Base-by-base conservation (phyloP, 2,329 filamentous ascomycete species). In the Calonectria hongkongensis region DNA sequence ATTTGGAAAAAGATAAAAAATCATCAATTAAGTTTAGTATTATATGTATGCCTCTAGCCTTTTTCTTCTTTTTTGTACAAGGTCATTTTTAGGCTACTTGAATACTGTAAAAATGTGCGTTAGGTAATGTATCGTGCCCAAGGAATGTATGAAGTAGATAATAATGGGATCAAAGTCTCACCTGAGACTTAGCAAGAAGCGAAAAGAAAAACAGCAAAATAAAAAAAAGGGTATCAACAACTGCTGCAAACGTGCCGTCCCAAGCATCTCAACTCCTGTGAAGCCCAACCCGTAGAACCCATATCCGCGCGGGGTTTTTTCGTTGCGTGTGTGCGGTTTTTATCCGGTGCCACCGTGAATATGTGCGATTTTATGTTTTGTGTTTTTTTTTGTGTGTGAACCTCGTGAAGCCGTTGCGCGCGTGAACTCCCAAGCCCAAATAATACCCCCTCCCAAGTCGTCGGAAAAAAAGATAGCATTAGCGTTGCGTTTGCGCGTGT, bases 151-250 rank as follows among this genome's bases (percentile, higher is more conserved):
- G 33, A 47, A 56, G 36, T 13, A 63, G 30, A 27, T 15, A 58
- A 58, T 33, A 62, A 21, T 21, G 21, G 21, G 6, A 7, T 33
- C 12, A 8, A 28, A 16, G 16, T 47, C 58, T 64, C 39, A 9
- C 62, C 27, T 47, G 48, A 56, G 60, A 56, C 43, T 66, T 16
- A n/a, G 25, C 12, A 41, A 56, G 69, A 67, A 67, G 41, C 13
- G 28, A 73, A 68, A 70, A 9, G 10, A 30, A 33, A 68, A 71
- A 9, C 30, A 30, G 27, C 27, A 70, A 43, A 21, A 33, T 27
- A 70, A 43, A 21, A 65, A 64, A 74, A 70, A 65, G 77, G 77
- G 77, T 79, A 79, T 79, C 77, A 75, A 72, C 54, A 63, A 76
- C 75, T 70, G 70, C 51, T 72, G 48, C 70, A 72, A 72, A 60